Evolutionary conservation across 805 yeast genomes (phyloP), one percentile per base, ranked within the genome.

Genomic region (Metschnikowia shivogae): DNA sequence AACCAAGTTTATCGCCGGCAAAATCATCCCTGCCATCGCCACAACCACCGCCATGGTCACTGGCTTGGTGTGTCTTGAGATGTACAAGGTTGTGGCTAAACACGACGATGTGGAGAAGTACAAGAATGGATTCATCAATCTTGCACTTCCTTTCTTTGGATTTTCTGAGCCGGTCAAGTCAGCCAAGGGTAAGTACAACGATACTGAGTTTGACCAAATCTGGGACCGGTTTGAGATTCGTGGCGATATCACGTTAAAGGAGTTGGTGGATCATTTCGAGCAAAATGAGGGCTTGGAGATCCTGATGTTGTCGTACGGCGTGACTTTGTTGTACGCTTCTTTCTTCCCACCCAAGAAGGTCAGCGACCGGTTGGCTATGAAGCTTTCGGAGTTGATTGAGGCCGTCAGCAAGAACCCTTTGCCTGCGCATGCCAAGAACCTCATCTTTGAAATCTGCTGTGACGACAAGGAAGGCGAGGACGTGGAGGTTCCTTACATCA

Each of bases 31-130:
- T 12, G 99, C 99, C 17, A 93, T 93, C 72, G 99, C 99, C 31
- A 93, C 99, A 2, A 93, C 99, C 1, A 93, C 99, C n/a, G 95
- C 97, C 8, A 72, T 90, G 55, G 99, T 93, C 19, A 88, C 99
- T 6, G 99, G 99, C 39, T 74, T 93, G 59, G 95, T 89, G 20
- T 87, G 95, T 59, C 71, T 93, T 54, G 99, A 93, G 68, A 73
- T 92, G 46, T 86, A 87, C 73, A 93, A 93, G 72, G 92, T 93
- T 52, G 87, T 81, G 36, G 95, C 84, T 59, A 77, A 78, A 12
- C 81, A 84, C 60, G 77, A 73, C 32, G 82, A 83, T 54, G 77
- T 92, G 55, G 97, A 90, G 63, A 82, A 83, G 53, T 90, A 82
- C 70, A 90, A 88, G 72, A 92, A 93, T 64, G 97, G 99, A 3